A percentile compares a stretch with the other conserved stretches of the same genome.
Conservation (phyloP, 306 rosid genomes). For the Alnus glutinosa region DNA sequence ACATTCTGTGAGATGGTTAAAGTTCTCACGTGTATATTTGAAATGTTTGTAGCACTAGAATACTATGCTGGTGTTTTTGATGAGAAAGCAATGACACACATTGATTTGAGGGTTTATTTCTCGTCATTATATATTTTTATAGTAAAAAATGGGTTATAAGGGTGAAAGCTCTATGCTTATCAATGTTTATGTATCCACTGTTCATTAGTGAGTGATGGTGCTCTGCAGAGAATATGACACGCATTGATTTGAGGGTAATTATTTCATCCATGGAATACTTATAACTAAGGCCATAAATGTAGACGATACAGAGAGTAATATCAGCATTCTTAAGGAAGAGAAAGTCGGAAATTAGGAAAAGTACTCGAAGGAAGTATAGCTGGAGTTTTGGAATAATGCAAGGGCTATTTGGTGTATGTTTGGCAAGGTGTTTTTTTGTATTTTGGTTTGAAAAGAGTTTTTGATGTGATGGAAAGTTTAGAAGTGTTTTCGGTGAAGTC, state of each 20-base stretch:
- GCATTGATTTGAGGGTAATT: not conserved
- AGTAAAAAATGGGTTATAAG: slow-evolving; percentile 9
- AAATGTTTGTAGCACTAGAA: not conserved
- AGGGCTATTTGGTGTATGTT: not conserved
- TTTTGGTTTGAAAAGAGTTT: too few species aligned
- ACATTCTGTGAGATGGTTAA: not conserved
- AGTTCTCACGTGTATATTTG: not conserved
- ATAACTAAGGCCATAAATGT: not conserved
- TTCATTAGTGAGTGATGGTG: slow-evolving; percentile 8
- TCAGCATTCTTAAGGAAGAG: not conserved
- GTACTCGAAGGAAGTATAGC: not conserved
- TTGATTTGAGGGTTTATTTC: not conserved
- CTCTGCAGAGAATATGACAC: not conserved
- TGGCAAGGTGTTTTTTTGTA: too few species aligned
- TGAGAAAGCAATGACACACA: not conserved
- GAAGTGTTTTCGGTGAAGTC: too few species aligned
- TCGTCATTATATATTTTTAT: not conserved
- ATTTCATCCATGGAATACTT: not conserved
- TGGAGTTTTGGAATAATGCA: not conserved
- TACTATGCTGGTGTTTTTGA: not conserved
- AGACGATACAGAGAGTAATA: not conserved
- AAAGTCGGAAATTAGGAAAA: not conserved
- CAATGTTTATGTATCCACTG: not conserved
- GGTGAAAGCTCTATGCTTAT: slow-evolving; percentile 6
- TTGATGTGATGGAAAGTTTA: too few species aligned